These are phyloP conservation scores for Diplodia scrobiculata DNA, from an alignment of 2,329 filamentous ascomycete species.

Conservation along the genomic window DNA sequence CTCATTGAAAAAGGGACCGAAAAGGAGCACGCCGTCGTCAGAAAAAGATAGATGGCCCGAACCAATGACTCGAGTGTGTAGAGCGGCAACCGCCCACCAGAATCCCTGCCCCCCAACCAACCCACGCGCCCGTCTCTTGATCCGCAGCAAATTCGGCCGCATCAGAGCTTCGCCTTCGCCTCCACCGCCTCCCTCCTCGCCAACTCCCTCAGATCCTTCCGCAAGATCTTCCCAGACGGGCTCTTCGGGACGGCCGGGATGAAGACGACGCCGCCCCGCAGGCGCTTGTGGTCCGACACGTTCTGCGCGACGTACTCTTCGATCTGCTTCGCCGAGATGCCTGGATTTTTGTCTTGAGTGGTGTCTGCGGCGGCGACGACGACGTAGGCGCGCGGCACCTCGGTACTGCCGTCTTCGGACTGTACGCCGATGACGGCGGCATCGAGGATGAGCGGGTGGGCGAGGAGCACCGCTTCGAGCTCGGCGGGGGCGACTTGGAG, in stretches of 20 bases:
- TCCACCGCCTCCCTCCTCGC: constrained; percentile 40
- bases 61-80: too few relatives aligned
- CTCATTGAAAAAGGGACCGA: not conserved
- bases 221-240: constrained; percentile 43
- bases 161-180: constrained; percentile 36
- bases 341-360: constrained; percentile 28
- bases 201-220: constrained; percentile 42
- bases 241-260: constrained; percentile 44
- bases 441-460: constrained; percentile 48
- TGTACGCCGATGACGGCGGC: constrained; percentile 52
- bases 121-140: too few relatives aligned
- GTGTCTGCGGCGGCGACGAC: constrained; percentile 38
- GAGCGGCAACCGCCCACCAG: too few relatives aligned
- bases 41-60: not conserved
- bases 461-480: constrained; percentile 50
- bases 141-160: too few relatives aligned
- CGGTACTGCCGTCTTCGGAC: constrained; percentile 39
- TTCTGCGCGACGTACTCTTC: constrained; percentile 39
- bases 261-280: constrained; percentile 45
- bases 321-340: constrained; percentile 37
- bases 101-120: too few relatives aligned
- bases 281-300: constrained; percentile 42
- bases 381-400: constrained; percentile 50
- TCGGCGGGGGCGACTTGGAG: constrained; percentile 55
- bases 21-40: not conserved